Base-by-base conservation (phyloP, 225 moss, liverwort and hornwort species). In the Thuidium tamariscinum region DNA sequence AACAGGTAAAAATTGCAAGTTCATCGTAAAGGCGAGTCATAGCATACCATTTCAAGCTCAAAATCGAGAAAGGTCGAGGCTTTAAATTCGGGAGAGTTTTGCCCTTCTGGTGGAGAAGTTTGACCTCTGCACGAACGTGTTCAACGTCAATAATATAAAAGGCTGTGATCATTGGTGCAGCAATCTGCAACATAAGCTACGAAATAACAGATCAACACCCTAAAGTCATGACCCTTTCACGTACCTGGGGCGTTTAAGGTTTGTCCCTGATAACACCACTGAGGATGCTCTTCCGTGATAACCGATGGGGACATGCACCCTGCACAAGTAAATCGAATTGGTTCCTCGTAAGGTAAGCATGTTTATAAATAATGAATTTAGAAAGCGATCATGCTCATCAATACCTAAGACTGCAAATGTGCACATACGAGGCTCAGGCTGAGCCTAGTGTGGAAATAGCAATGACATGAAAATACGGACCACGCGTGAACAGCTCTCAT, bases 251-350 rank as follows among this genome's bases (percentile, higher is more conserved):
- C 98, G 95, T 82, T 90, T 91, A 70, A 97, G 90, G 86, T 95
- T 87, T 52, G 95, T 91, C 87, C 90, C 96, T 68, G 98, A 96
- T 74, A 94, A 75, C 65, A 95, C 90, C 60, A 98, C 89, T 51
- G 98, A 98, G 85, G 96, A 98, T 69, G 98, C 90, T 88, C 98
- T 88, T 86, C 98, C 98, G 90, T 98, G 96, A 89, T 98, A 98
- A 44, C 93, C 98, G 67, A 98, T 92, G 48, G 96, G 98, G 74
- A 98, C 29, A 79, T 98, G 98, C 84, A 98, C 69, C 98, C 98
- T 98, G 91, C 82, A 74, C 62, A 86, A 89, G 59, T 16, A 86
- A 71, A 89, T 25, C 55, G 87, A 74, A 42, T 56, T 36, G 20
- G 37, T 42, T 70, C 63, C n/a, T 74, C 7, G n/a, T 80, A 41